Base-by-base conservation (phyloP, 2,329 filamentous ascomycete species). In the Colletotrichum sp. region DNA sequence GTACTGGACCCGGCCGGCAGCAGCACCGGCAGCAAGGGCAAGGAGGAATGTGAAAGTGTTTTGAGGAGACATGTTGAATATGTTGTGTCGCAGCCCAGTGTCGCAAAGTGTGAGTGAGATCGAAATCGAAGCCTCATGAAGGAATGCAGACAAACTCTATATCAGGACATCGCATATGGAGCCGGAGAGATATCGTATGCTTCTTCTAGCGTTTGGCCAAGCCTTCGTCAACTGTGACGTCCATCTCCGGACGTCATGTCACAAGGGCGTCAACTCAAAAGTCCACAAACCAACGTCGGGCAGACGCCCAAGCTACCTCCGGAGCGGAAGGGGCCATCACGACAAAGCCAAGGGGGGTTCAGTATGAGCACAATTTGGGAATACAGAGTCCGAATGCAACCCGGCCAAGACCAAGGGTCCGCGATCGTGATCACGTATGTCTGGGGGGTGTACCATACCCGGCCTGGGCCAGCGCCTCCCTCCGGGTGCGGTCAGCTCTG, bases 71-170 rank as follows among this genome's bases (percentile, higher is more conserved):
- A 65, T 57, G n/a, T 13, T 48, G 26, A 55, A 52, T 34, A 24
- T 62, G 39, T 36, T 26, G 36, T 67, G 44, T 68, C 34, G 65
- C 64, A 59, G 39, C 59, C 59, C 9, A 34, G 8, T 60, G 64
- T 68, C 71, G 57, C 30, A 68, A 18, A 62, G 28, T 24, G 34
- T 26, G 44, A 36, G 24, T n/a, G 44, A 32, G 32, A 36, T 34
- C 30, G 32, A 32, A 32, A 34, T 36, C 28, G 34, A 62, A 69
- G 55, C 55, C 65, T 57, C 24, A 26, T 26, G 64, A 69, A 65
- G 70, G 74, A 75, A 75, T 75, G 74, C 70, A 64, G 74, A 44
- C 70, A 75, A 75, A 75, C 44, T 73, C 74, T 75, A 75, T 75
- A 75, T 75, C 48, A 75, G 70, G 57, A 73, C 59, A 68, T 32